Percentiles rank a stretch among this genome's conserved stretches.
These are phyloP conservation scores for Periconia sp. DNA, from an alignment of 2,329 filamentous ascomycete genomes.

Conservation along the genomic window DNA sequence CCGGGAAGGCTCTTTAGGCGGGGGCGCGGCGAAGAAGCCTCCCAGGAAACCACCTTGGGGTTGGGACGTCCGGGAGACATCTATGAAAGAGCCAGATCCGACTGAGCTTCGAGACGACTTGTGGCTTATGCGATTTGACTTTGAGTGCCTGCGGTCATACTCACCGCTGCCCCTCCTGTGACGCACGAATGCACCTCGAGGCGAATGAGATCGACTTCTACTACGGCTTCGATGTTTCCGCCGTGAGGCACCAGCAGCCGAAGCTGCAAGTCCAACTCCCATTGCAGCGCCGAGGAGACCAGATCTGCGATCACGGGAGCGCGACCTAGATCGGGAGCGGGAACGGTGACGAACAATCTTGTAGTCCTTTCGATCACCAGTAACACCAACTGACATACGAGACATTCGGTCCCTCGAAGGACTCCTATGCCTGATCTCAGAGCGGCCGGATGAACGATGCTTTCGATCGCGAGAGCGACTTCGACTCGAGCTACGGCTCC, in stretches of 20 bases:
- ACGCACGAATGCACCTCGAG: constrained; percentile 35
- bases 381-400: constrained; percentile 41
- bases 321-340: constrained; percentile 47
- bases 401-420: constrained; percentile 43
- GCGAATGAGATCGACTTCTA: constrained; percentile 44
- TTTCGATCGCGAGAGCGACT: constrained; percentile 43
- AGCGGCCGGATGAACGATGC: constrained; percentile 53
- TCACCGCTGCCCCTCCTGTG: constrained; percentile 38
- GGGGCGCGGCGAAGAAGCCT: constrained; percentile 65
- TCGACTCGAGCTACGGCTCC: constrained; percentile 46
- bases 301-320: constrained; percentile 41
- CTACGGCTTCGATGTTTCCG: constrained; percentile 37
- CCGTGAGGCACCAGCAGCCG: constrained; percentile 42
- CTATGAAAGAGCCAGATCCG: constrained; percentile 66
- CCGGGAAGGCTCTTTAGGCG: constrained; percentile 36
- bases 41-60: constrained; percentile 52
- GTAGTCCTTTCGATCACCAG: constrained; percentile 42
- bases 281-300: constrained; percentile 45
- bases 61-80: constrained; percentile 66
- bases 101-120: constrained; percentile 44
- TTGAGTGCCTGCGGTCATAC: constrained; percentile 33
- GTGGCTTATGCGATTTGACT: constrained; percentile 31
- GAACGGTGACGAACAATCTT: constrained; percentile 36
- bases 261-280: constrained; percentile 47
- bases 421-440: constrained; percentile 47